A percentile compares a stretch with the other conserved stretches of the same genome.
Conservation (phyloP, 768 basidiomycete species). For the Lanmaoa rubissima region DNA sequence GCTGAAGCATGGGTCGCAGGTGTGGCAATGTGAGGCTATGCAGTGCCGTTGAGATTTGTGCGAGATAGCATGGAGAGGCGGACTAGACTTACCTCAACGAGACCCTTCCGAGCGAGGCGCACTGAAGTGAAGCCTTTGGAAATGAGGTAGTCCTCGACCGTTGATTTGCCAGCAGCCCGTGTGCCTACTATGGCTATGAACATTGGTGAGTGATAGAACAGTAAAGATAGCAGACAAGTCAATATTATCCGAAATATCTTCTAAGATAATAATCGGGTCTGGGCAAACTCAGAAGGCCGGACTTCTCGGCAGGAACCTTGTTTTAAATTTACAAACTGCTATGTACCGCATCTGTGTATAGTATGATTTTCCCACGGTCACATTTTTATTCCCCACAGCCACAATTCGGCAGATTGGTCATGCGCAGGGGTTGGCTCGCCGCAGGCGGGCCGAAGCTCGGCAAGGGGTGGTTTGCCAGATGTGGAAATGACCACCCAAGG, state of each 20-base stretch:
- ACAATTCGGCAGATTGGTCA: too few species aligned
- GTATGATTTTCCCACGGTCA: too few species aligned
- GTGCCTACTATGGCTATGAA: constrained; percentile 70
- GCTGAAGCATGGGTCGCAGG: not conserved
- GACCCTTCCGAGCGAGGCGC: constrained; percentile 30
- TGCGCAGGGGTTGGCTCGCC: too few species aligned
- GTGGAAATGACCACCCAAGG: too few species aligned
- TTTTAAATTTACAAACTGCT: too few species aligned
- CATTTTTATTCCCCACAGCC: too few species aligned
- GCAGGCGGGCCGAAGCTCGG: too few species aligned
- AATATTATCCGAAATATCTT: not conserved
- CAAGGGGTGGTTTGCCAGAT: too few species aligned
- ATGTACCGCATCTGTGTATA: too few species aligned
- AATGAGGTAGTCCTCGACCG: constrained; percentile 58
- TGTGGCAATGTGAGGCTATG: constrained; percentile 8
- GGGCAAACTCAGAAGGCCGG: not conserved
- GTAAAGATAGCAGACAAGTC: too few species aligned
- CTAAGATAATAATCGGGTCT: not conserved
- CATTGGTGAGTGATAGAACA: too few species aligned
- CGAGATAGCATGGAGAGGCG: not conserved
- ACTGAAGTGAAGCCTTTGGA: constrained; percentile 57
- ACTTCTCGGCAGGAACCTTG: too few species aligned
- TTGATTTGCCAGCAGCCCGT: constrained; percentile 57
- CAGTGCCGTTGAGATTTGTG: not conserved
- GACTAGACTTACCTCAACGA: constrained; percentile 16